phyloP scores from a whole-genome alignment of 164 flowering plant species.

The Warburgia ugandensis region DNA sequence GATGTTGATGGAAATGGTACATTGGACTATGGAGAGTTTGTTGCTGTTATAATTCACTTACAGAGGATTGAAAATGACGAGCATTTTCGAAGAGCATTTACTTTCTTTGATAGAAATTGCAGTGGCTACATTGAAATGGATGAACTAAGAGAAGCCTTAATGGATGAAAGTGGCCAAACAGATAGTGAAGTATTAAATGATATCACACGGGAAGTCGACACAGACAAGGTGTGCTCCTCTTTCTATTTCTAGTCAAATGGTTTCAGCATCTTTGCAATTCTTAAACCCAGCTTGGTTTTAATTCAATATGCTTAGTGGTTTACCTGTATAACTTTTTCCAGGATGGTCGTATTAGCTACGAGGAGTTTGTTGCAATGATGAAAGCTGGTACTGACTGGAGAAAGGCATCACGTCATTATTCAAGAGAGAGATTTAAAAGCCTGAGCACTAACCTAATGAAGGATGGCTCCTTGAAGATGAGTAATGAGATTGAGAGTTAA shows the following conservation, averaged over 20 bases:
- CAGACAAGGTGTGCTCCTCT: conserved; percentile 66
- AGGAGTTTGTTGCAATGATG: conserved; percentile 97
- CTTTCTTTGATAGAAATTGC: conserved; percentile 86
- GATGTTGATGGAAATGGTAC: conserved; percentile 97
- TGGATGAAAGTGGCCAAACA: conserved; percentile 67
- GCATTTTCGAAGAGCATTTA: conserved; percentile 80
- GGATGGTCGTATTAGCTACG: conserved; percentile 90
- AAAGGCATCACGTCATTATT: conserved; percentile 93
- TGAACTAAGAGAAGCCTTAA: conserved; percentile 66
- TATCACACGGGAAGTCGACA: conserved; percentile 91
- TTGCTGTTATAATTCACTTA: conserved; percentile 89
- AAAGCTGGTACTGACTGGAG: conserved; percentile 99
- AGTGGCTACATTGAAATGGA: conserved; percentile 79
- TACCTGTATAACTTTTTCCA: conserved; percentile 17
- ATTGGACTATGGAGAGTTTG: conserved; percentile 94
- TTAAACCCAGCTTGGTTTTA: not conserved
- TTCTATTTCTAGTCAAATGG: not conserved
- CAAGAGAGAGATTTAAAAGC: conserved; percentile 95
- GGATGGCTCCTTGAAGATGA: conserved; percentile 86
- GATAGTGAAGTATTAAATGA: conserved; percentile 66
- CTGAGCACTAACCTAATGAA: conserved; percentile 90
- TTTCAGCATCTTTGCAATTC: not conserved
- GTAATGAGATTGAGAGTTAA: conserved; percentile 34
- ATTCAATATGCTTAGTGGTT: not conserved
- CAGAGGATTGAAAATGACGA: conserved; percentile 97